Evolutionary conservation across 257 asterid species (phyloP), one percentile per base, ranked within the genome.

Genomic region (Plantago ovata): DNA sequence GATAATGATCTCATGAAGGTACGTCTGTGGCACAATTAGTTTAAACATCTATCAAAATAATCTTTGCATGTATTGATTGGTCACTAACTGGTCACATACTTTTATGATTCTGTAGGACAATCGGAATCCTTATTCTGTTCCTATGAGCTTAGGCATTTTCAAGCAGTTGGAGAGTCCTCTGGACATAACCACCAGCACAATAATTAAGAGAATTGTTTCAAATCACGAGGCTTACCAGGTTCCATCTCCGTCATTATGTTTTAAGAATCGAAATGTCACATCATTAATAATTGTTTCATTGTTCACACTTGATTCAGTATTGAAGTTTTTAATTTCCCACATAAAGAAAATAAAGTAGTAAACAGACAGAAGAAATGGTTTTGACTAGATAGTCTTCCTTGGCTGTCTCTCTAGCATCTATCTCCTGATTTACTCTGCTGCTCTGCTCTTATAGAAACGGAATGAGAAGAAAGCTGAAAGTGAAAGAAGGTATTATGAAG

Each of bases 161-260:
- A 70, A 83, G 81, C 71, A 76, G 58, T 68, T 87, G 71, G 94
- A 87, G 54, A 87, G 96, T 72, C 94, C 98, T 63, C 79, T 87
- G 72, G 98, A 91, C 55, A 80, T 91, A 56, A 80, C 96, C 39
- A 87, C 98, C 23, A 87, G 96, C 82, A 91, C 96, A 7, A 87
- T 87, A 62, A 87, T 88, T 69, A 83, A 65, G 86, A 85, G 98
- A 83, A 88, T 87, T 33, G 95, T 91, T 22, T 81, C 94, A 38
- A 91, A 91, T 70, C 94, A 91, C 54, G 96, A 87, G 53, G 95
- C 96, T 3, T 91, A 78, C 77, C 94, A 87, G 98, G 95, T 91
- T 64, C 70, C 56, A 46, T 56, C 38, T 40, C 22, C 13, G 33
- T 16, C 38, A 28, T 28, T 28, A 28, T 28, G 36, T 4, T 28